Evolutionary conservation across 2,329 filamentous ascomycete species (phyloP).

Genomic region (Cladorrhinum sp.): DNA sequence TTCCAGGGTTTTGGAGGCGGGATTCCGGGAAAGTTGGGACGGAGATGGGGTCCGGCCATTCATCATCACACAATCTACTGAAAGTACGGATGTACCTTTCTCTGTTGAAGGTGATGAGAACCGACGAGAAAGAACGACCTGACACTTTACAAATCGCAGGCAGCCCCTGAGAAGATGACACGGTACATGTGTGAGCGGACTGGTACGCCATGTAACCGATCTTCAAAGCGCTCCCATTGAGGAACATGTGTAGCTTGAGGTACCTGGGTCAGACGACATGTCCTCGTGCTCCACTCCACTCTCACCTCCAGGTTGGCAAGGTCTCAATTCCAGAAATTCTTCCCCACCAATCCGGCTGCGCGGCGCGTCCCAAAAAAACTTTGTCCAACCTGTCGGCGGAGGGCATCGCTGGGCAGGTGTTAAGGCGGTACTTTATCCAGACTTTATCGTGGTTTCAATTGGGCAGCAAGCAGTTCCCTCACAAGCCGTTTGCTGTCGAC

Average conservation of each 20-base stretch:
- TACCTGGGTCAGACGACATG: conserved; percentile 20
- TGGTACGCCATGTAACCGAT: conserved; percentile 8
- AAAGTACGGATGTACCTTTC: neutral
- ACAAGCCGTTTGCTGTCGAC: neutral
- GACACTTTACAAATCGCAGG: neutral
- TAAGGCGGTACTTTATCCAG: conserved; percentile 5
- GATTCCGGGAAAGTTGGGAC: conserved; percentile 2
- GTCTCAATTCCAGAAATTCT: conserved; percentile 18
- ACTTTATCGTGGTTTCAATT: neutral
- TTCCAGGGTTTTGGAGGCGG: neutral
- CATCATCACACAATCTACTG: neutral
- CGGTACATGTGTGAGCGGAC: conserved; percentile 8
- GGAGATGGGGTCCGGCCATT: conserved; percentile 5
- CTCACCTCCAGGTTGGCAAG: neutral
- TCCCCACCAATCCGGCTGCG: conserved; percentile 20
- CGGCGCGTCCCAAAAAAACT: conserved; percentile 13
- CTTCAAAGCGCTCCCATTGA: neutral
- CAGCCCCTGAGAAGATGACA: conserved; percentile 14
- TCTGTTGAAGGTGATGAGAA: neutral
- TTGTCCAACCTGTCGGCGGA: conserved; percentile 3
- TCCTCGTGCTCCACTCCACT: neutral
- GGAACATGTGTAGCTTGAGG: neutral
- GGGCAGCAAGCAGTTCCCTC: neutral
- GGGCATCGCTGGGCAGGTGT: neutral
- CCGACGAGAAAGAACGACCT: neutral